Base-by-base conservation (phyloP, 768 basidiomycete species). In the Cantharellus cinnabarinus region DNA sequence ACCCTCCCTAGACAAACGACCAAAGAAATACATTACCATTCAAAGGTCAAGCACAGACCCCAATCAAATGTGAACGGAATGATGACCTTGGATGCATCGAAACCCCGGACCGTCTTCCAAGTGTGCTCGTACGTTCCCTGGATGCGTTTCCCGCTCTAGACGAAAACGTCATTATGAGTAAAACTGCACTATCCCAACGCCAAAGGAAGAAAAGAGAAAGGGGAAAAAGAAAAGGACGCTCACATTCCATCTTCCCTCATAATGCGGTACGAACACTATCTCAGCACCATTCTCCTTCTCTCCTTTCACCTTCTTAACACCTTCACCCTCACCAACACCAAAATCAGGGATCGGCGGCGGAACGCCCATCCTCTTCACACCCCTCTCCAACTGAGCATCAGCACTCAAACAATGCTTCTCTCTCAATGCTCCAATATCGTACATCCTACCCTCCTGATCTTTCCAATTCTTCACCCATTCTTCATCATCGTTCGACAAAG, bases 371-470 rank as follows among this genome's bases (percentile, higher is more conserved):
- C 62, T 57, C 5, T 66, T 60, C 50, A 70, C 62, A 2, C 67
- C 68, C 15, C 62, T 56, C 44, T 70, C 69, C 60, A 70, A 62
- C 63, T 67, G 64, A 42, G 59, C 62, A 54, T 70, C 69, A 2
- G 69, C 70, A 15, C 67, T 68, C 61, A 69, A 69, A 54, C 70
- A 70, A 55, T 70, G 67, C 5, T 56, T 61, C 14, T 63, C 58
- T 35, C 62, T 63, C 3, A 70, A 61, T 29, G 44, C 29, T 10
- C 44, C 44, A 29, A 29, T 10, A 10, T 48, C 44, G 10, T 10
- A 10, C 44, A 48, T 48, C 44, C 29, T 29, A 29, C 44, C 44
- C 10, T 48, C 29, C 44, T 10, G 44, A 10, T 29, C 44, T 48
- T 29, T 48, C 41, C 66, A 66, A 0, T 66, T 61, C 55, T 68